Conservation (phyloP, 2,329 filamentous ascomycete species). For the Calonectria leucothoes region DNA sequence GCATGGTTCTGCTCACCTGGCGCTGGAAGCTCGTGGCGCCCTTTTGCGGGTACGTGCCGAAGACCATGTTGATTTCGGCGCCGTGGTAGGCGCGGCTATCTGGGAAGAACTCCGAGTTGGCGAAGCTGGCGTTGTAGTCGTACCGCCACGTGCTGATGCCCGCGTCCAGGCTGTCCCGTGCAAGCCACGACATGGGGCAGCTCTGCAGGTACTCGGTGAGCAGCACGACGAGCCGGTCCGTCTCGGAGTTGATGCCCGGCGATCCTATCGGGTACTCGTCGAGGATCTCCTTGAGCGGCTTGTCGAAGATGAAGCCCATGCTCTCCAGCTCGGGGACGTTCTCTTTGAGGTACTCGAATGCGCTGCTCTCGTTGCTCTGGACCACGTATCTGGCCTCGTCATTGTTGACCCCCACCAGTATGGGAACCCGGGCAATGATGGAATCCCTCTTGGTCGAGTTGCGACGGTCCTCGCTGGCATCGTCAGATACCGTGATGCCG, state of each 20-base stretch:
- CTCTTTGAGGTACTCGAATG: background rate
- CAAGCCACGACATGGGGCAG: conserved; percentile 39
- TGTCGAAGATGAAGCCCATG: background rate
- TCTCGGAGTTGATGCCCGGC: conserved; percentile 28
- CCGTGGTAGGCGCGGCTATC: conserved; percentile 59
- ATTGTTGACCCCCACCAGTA: conserved; percentile 37
- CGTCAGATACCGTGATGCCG: conserved; percentile 34
- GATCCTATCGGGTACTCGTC: conserved; percentile 29
- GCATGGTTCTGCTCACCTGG: conserved; percentile 36
- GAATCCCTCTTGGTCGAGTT: conserved; percentile 8
- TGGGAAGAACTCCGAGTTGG: conserved; percentile 54
- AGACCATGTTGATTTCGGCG: conserved; percentile 56
- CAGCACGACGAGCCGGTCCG: conserved; percentile 30
- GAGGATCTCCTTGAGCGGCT: conserved; percentile 18
- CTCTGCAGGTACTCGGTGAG: conserved; percentile 36
- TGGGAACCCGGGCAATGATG: conserved; percentile 36
- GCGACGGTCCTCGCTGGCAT: conserved; percentile 25
- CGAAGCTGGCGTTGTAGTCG: conserved; percentile 60
- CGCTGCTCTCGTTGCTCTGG: background rate
- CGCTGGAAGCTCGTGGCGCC: conserved; percentile 35
- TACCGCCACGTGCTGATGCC: conserved; percentile 57
- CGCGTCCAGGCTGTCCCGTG: conserved; percentile 43
- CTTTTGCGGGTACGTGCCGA: conserved; percentile 47
- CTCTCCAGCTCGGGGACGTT: background rate
- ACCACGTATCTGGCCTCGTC: conserved; percentile 34